These are phyloP conservation scores for Candida anutae DNA, from an alignment of 1,139 yeast species.

Conservation along the genomic window DNA sequence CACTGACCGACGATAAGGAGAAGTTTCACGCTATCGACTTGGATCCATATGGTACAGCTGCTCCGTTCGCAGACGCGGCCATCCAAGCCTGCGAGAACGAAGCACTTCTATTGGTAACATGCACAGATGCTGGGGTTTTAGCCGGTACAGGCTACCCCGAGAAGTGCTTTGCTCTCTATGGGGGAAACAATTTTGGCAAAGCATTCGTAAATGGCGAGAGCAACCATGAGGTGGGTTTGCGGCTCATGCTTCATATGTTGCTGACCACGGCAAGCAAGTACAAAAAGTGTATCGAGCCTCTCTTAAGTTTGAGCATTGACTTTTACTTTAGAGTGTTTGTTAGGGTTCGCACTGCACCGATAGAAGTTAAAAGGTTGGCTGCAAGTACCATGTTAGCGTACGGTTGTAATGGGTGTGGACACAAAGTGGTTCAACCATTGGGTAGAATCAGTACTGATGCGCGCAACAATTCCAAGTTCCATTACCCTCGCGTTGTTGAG, in stretches of 20 bases:
- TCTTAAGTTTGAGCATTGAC: constrained; percentile 78
- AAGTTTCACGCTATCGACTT: constrained; percentile 81
- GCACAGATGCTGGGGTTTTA: constrained; percentile 91
- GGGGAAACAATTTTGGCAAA: constrained; percentile 64
- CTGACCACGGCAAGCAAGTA: constrained; percentile 85
- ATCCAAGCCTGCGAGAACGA: constrained; percentile 73
- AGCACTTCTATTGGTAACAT: constrained; percentile 81
- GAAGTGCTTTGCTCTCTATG: constrained; percentile 89
- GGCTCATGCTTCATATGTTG: constrained; percentile 72
- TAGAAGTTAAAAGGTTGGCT: constrained; percentile 67
- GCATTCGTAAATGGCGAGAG: constrained; percentile 71
- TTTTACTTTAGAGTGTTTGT: constrained; percentile 85
- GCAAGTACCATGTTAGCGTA: constrained; percentile 71
- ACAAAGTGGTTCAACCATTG: constrained; percentile 61
- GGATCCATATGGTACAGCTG: constrained; percentile 96
- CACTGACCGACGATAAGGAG: constrained; percentile 20
- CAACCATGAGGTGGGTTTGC: constrained; percentile 86
- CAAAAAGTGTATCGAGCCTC: constrained; percentile 80
- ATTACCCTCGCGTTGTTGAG: constrained; percentile 22
- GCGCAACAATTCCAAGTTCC: constrained; percentile 25
- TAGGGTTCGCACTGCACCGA: constrained; percentile 68
- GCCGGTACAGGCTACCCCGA: constrained; percentile 97
- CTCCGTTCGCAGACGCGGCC: constrained; percentile 91
- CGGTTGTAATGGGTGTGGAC: constrained; percentile 84
- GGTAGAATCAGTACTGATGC: constrained; percentile 43